These are phyloP conservation scores for Citrus trifoliata DNA, from an alignment of 345 rosid species.

Conservation along the genomic window DNA sequence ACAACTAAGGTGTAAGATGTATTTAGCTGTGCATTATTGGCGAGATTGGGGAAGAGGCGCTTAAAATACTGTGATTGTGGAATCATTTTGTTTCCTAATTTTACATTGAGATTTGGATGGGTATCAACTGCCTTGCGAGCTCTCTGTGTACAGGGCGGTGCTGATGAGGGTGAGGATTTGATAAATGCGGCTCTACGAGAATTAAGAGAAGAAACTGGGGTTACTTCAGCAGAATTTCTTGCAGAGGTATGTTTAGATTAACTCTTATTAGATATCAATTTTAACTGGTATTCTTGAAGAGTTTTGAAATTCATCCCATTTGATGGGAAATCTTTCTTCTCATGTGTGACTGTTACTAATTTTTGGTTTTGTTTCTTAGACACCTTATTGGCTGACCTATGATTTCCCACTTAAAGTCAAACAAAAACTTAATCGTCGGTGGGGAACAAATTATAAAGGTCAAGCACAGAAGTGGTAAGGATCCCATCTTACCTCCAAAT, in stretches of 20 bases:
- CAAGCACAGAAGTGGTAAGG: conserved; percentile 82
- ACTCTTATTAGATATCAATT: neutral
- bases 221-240: conserved; percentile 67
- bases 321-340: neutral
- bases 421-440: conserved; percentile 44
- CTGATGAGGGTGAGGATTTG: conserved; percentile 66
- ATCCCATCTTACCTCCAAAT: neutral
- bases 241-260: conserved; percentile 49
- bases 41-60: neutral
- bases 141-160: conserved; percentile 52
- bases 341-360: conserved; percentile 11
- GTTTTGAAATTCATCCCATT: neutral
- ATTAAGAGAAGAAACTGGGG: conserved; percentile 78
- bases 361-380: conserved; percentile 28
- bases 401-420: conserved; percentile 55
- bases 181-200: conserved; percentile 69
- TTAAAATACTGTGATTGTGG: neutral
- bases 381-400: conserved; percentile 75
- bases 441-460: conserved; percentile 76
- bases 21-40: neutral
- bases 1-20: neutral
- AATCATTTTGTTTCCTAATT: neutral
- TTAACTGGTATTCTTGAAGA: neutral
- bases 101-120: neutral
- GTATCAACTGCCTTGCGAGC: neutral